phyloP scores from a whole-genome alignment of 140 eudicot species.

The Ambrosia hybrid region DNA sequence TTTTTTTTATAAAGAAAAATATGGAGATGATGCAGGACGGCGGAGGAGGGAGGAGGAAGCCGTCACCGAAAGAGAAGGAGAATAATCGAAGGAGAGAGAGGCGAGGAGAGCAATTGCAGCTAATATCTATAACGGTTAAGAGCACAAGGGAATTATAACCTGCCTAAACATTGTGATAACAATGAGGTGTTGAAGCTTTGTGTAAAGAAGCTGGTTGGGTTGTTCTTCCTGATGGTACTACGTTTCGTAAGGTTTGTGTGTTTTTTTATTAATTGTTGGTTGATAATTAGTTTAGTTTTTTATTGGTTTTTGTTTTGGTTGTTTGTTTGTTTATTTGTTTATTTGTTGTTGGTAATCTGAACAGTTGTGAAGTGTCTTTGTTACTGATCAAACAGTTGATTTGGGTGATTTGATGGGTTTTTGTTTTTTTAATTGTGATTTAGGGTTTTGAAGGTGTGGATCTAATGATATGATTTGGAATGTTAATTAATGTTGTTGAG shows the following conservation, averaged over 20 bases:
- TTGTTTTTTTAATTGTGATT: not conserved
- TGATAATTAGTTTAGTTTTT: too few species aligned
- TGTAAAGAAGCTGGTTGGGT: constrained; percentile 96
- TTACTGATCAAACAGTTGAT: not conserved
- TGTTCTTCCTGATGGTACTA: constrained; percentile 98
- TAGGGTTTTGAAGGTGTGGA: not conserved
- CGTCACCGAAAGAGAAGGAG: constrained; percentile 99
- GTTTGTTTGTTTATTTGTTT: not conserved
- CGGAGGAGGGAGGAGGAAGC: constrained; percentile 84
- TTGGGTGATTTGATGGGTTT: not conserved
- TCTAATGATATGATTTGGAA: constrained; percentile 7
- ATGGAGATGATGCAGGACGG: constrained; percentile 58
- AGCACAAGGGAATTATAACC: constrained; percentile 82
- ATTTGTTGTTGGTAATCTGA: too few species aligned
- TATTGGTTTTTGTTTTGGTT: too few species aligned
- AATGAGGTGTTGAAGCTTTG: constrained; percentile 91
- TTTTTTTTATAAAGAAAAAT: not conserved
- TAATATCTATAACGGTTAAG: constrained; percentile 77
- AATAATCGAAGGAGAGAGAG: constrained; percentile 94
- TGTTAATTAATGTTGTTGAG: too few species aligned
- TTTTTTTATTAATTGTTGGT: not conserved
- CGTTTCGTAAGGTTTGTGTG: constrained; percentile 77
- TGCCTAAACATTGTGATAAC: constrained; percentile 95
- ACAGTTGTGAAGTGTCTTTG: too few species aligned
- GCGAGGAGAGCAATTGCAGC: constrained; percentile 92